These are phyloP conservation scores for Thalassiosira tumida DNA, from an alignment of 352 stramenopile genomes.

Conservation along the genomic window DNA sequence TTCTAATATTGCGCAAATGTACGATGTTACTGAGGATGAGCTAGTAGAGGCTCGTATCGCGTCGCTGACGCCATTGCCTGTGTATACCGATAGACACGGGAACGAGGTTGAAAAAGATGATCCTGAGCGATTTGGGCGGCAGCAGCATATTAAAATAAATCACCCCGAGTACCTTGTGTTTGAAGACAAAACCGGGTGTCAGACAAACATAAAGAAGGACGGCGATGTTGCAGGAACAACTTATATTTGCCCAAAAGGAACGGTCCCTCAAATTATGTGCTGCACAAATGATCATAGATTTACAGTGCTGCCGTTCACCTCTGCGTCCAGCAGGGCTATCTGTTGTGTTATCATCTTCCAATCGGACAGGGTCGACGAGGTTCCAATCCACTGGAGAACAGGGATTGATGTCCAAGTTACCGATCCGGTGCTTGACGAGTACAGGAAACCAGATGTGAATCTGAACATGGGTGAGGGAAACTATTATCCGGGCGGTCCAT, in stretches of 20 bases:
- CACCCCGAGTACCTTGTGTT: conserved; percentile 35
- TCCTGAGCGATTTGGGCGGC: conserved; percentile 14
- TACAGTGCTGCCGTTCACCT: conserved; percentile 42
- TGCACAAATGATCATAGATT: conserved; percentile 18
- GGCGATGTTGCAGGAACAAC: conserved; percentile 39
- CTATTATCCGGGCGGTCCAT: conserved; percentile 47
- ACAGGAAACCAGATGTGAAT: not conserved
- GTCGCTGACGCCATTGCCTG: not conserved
- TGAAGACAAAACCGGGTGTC: conserved; percentile 45
- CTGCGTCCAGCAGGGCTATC: conserved; percentile 29
- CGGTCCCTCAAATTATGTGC: conserved; percentile 18
- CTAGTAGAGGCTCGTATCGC: conserved; percentile 37
- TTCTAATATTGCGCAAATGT: conserved; percentile 40
- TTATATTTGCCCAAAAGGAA: not conserved
- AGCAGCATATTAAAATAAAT: conserved; percentile 36
- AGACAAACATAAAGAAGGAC: conserved; percentile 53
- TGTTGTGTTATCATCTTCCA: conserved; percentile 49
- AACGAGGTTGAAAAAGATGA: conserved; percentile 23
- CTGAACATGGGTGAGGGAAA: conserved; percentile 36
- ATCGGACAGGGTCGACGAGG: not conserved
- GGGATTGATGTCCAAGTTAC: not conserved
- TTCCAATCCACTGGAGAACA: too few relatives aligned
- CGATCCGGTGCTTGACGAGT: not conserved
- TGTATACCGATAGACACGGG: conserved; percentile 30
- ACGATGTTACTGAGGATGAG: conserved; percentile 43